Conservation (phyloP, 2,329 filamentous ascomycete genomes). For the Metarhizium sp. region DNA sequence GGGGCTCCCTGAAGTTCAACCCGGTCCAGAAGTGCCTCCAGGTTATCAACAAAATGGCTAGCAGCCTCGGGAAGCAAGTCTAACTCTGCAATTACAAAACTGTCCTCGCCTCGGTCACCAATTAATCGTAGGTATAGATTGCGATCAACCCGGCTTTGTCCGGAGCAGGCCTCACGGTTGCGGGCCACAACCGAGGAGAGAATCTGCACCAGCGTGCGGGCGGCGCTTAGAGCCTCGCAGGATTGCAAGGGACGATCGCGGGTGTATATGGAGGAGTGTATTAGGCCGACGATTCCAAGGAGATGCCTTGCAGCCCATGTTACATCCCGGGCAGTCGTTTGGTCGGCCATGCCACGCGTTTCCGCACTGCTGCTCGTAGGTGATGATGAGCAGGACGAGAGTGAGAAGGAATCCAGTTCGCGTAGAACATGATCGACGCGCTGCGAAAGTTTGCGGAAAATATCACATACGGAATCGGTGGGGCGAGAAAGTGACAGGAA, state of each 20-base stretch:
- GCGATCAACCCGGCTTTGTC: constrained; percentile 17
- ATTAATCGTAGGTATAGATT: constrained; percentile 41
- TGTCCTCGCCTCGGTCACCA: constrained; percentile 28
- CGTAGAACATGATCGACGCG: constrained; percentile 30
- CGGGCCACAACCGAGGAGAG: constrained; percentile 6
- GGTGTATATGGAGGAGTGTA: constrained; percentile 30
- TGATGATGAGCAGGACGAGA: not conserved
- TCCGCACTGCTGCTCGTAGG: not conserved
- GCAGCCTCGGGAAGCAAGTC: constrained; percentile 33
- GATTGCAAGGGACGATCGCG: constrained; percentile 13
- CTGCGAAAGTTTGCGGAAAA: constrained; percentile 38
- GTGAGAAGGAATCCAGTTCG: constrained; percentile 9
- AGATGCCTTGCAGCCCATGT: constrained; percentile 42
- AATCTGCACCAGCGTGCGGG: too few species aligned
- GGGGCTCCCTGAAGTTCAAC: too few species aligned
- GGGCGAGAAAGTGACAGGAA: constrained; percentile 37
- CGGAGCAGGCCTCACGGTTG: not conserved
- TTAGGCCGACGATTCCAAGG: constrained; percentile 29
- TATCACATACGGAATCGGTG: constrained; percentile 31
- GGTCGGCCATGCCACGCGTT: not conserved
- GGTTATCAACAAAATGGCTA: constrained; percentile 22
- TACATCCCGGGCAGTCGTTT: constrained; percentile 20
- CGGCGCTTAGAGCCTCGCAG: constrained; percentile 15
- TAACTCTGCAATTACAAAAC: constrained; percentile 38
- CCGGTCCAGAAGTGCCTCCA: too few species aligned